Evolutionary conservation across 2,329 filamentous ascomycete genomes (phyloP).

Genomic region (Colletotrichum liriopes): DNA sequence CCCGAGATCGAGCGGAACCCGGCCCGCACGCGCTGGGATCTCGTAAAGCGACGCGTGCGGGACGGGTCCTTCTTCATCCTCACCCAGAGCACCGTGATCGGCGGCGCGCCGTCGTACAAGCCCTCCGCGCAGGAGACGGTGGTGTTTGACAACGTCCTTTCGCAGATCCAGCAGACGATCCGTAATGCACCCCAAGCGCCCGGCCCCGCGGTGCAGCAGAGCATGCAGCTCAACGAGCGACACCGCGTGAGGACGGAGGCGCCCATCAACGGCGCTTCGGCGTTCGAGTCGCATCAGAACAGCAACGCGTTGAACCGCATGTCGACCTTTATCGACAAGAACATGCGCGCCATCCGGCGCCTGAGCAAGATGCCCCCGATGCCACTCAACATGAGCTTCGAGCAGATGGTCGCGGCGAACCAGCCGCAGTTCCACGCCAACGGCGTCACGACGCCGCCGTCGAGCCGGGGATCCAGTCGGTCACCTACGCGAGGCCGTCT

Average conservation of each 20-base stretch:
- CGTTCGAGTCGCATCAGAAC: constrained; percentile 60
- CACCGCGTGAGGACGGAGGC: constrained; percentile 56
- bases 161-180: constrained; percentile 58
- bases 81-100: constrained; percentile 55
- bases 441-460: constrained; percentile 50
- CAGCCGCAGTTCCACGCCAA: constrained; percentile 44
- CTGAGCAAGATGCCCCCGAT: constrained; percentile 58
- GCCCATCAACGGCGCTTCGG: constrained; percentile 53
- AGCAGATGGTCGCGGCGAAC: constrained; percentile 49
- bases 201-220: constrained; percentile 43
- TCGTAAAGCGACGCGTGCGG: constrained; percentile 62
- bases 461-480: constrained; percentile 52
- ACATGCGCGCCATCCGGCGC: constrained; percentile 59
- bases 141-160: constrained; percentile 62
- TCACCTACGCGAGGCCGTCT: constrained; percentile 45
- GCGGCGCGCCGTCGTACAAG: constrained; percentile 48
- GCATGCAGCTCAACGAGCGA: constrained; percentile 57
- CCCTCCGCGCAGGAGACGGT: constrained; percentile 53
- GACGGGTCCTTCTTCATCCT: constrained; percentile 69
- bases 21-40: constrained; percentile 66
- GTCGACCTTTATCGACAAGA: constrained; percentile 60
- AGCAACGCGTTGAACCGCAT: constrained; percentile 60
- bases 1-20: constrained; percentile 68
- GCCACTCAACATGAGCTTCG: constrained; percentile 49
- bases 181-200: constrained; percentile 45